Evolutionary conservation across 1,139 yeast species (phyloP), one percentile per base, ranked within the genome.

Genomic region (Citeromyces hawaiiensis): DNA sequence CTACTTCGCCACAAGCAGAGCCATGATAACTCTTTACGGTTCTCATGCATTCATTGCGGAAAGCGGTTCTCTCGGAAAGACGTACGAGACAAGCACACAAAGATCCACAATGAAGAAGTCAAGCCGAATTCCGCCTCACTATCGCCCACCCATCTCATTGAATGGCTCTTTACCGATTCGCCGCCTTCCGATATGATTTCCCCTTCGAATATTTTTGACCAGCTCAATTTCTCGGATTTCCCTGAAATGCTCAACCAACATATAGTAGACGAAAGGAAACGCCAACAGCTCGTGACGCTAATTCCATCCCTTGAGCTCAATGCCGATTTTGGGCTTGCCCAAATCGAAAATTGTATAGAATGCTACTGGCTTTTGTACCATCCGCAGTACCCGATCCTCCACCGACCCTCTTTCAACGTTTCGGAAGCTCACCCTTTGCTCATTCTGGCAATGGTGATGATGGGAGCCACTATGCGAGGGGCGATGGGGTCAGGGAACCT

Each of bases 51-150:
- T 1, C 66, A 61, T 5, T 77, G 85, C 48, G 53, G 57, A 4
- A 72, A 72, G 51, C 72, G 79, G 1, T 77, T 77, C 61, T 83
- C 77, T 2, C 61, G 83, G 23, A 68, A 65, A 41, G 83, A 75
- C 50, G 52, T 76, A 35, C 52, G 64, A 17, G 61, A 59, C 4
- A 56, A 82, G 39, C 83, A 76, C 50, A 48, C 67, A 39, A 71
- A 69, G 47, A 55, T 81, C 29, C 82, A 75, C 42, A 9, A 17
- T 14, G 31, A 38, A 9, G 38, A 36, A 21, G 37, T 34, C 15
- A 35, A 25, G 35, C n/a, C 38, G 21, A 44, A 38, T 29, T 30
- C 34, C 15, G 18, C 32, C 31, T 21, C 14, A 15, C 43, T 51
- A 61, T 70, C 70, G 64, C n/a, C 35, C n/a, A 19, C 38, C 7